phyloP scores from a whole-genome alignment of 2,329 filamentous ascomycete genomes.

The Trichoderma koningiopsis region DNA sequence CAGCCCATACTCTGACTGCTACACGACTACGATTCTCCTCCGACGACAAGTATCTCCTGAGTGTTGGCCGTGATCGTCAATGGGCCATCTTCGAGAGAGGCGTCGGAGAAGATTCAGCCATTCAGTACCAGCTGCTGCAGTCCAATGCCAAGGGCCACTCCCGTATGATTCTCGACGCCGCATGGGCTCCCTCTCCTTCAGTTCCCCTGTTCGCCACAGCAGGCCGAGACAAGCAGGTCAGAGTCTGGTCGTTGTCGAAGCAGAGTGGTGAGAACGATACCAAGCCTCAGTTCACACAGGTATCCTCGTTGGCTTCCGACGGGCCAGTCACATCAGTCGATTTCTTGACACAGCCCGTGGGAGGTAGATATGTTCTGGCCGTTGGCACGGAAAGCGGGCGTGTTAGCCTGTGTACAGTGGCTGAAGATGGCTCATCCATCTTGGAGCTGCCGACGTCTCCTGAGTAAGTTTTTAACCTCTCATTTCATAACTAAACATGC shows the following conservation, averaged over 20 bases:
- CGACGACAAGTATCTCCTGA: conserved; percentile 75
- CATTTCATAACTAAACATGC: no score
- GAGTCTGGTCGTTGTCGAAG: conserved; percentile 60
- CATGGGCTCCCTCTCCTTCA: conserved; percentile 70
- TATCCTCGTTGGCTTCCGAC: conserved; percentile 55
- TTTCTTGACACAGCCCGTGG: conserved; percentile 51
- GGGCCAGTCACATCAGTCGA: conserved; percentile 72
- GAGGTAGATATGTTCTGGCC: conserved; percentile 49
- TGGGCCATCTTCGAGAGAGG: conserved; percentile 78
- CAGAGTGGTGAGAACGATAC: conserved; percentile 33
- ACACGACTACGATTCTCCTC: conserved; percentile 78
- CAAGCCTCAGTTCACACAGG: conserved; percentile 52
- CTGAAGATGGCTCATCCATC: conserved; percentile 43
- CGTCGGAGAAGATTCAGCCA: conserved; percentile 36
- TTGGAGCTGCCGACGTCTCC: conserved; percentile 40
- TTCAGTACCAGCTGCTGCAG: conserved; percentile 59
- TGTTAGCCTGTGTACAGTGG: conserved; percentile 48
- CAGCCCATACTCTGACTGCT: conserved; percentile 84
- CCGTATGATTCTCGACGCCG: conserved; percentile 86
- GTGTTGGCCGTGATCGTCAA: conserved; percentile 87
- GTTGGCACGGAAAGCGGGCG: conserved; percentile 60
- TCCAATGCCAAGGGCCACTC: conserved; percentile 83
- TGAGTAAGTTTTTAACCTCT: conserved; percentile 42
- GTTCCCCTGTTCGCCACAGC: conserved; percentile 76
- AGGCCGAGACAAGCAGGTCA: conserved; percentile 83